Conservation (phyloP, 305 asterid genomes). For the Rubia peregrina region DNA sequence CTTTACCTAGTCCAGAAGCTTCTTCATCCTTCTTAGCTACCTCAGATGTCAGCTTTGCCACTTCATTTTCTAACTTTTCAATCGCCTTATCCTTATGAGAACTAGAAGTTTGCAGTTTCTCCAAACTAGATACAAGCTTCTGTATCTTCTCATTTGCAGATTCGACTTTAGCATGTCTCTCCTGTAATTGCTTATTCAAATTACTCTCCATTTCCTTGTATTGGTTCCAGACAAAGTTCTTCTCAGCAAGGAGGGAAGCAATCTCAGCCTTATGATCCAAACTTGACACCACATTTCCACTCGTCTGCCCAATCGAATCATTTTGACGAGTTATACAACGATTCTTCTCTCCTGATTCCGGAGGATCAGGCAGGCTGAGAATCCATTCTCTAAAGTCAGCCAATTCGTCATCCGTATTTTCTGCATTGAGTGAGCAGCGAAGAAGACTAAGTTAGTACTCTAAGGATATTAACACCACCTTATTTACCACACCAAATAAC, state of each 20-base stretch:
- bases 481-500: neutral
- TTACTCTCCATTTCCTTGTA: conserved; percentile 48
- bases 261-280: conserved; percentile 44
- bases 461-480: neutral
- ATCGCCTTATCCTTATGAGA: conserved; percentile 25
- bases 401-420: conserved; percentile 39
- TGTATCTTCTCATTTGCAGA: conserved; percentile 44
- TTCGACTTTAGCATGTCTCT: conserved; percentile 41
- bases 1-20: conserved; percentile 36
- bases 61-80: conserved; percentile 31
- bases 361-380: conserved; percentile 29
- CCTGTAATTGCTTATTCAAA: conserved; percentile 33
- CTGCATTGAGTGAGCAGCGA: conserved; percentile 37
- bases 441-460: neutral
- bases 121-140: conserved; percentile 32
- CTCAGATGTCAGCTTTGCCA: conserved; percentile 43
- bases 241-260: conserved; percentile 55
- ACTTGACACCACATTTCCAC: conserved; percentile 41
- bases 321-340: conserved; percentile 33
- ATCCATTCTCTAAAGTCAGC: conserved; percentile 50
- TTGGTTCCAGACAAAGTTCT: conserved; percentile 72
- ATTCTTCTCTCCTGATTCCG: conserved; percentile 21
- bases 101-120: conserved; percentile 40
- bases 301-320: conserved; percentile 44
- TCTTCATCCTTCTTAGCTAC: conserved; percentile 41